phyloP scores from a whole-genome alignment of 345 rosid genomes.

The Acer yangbiense region DNA sequence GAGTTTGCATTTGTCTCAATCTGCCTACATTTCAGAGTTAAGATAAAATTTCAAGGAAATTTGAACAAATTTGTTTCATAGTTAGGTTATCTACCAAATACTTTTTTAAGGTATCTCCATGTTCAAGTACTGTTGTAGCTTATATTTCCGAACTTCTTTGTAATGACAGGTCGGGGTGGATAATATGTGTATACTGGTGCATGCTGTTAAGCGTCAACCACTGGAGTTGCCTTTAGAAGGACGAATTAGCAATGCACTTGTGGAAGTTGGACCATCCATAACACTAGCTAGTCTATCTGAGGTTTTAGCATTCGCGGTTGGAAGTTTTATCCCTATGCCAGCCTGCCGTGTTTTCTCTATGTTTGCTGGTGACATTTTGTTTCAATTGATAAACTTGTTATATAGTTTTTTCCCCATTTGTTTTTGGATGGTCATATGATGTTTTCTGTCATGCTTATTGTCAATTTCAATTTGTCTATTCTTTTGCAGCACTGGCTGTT shows the following conservation, averaged over 20 bases:
- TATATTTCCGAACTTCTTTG: constrained; percentile 18
- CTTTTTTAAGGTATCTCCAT: not conserved
- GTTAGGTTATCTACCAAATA: not conserved
- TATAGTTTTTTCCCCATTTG: not conserved
- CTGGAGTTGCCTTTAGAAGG: constrained; percentile 75
- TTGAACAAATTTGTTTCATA: not conserved
- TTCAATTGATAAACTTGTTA: not conserved
- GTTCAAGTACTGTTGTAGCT: constrained; percentile 11
- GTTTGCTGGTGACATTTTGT: constrained; percentile 79
- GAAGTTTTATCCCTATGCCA: constrained; percentile 94
- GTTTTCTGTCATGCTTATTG: constrained; percentile 10
- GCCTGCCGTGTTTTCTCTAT: constrained; percentile 97
- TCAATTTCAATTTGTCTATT: constrained; percentile 24
- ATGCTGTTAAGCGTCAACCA: constrained; percentile 94
- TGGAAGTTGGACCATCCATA: constrained; percentile 98
- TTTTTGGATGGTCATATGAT: not conserved
- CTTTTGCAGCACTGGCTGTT: constrained; percentile 86
- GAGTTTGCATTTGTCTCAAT: not conserved
- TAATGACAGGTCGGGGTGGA: constrained; percentile 88
- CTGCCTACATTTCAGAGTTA: not conserved
- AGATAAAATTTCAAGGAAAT: not conserved
- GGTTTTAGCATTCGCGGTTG: constrained; percentile 95
- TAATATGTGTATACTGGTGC: constrained; percentile 95
- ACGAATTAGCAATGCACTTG: constrained; percentile 90
- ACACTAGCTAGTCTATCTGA: constrained; percentile 97